Evolutionary conservation across 208 protist genomes (phyloP).

Genomic region (Wallacemonas sp.): DNA sequence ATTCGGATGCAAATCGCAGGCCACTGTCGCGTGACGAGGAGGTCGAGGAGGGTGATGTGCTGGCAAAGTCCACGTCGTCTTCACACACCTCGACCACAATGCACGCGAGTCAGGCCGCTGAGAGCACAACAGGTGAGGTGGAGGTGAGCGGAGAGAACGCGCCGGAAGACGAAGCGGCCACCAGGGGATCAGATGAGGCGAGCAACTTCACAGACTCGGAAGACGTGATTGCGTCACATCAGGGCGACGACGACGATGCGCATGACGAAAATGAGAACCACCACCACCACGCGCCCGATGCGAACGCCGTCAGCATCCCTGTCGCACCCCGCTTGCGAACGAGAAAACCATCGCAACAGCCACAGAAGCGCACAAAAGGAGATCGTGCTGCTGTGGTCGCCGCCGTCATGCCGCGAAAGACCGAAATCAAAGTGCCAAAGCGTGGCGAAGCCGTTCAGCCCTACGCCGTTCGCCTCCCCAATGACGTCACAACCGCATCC

Average conservation of each 20-base stretch:
- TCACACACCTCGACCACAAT: too few relatives aligned
- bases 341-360: not conserved
- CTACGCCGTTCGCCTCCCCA: not conserved
- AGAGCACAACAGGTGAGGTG: too few relatives aligned
- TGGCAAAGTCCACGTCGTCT: too few relatives aligned
- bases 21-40: too few relatives aligned
- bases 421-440: not conserved
- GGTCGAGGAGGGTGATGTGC: too few relatives aligned
- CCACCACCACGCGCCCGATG: not conserved
- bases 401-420: slow-evolving; percentile 8
- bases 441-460: not conserved
- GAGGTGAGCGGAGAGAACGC: not conserved
- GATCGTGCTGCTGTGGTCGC: not conserved
- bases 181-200: not conserved
- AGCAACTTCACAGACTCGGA: too few relatives aligned
- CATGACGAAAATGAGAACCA: not conserved
- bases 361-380: not conserved
- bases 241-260: not conserved
- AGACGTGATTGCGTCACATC: not conserved
- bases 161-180: not conserved
- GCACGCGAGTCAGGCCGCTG: too few relatives aligned
- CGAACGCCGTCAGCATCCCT: not conserved
- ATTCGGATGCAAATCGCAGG: too few relatives aligned
- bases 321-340: not conserved
- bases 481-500: not conserved